phyloP scores from a whole-genome alignment of 345 rosid genomes.

The Linum trigynum region DNA sequence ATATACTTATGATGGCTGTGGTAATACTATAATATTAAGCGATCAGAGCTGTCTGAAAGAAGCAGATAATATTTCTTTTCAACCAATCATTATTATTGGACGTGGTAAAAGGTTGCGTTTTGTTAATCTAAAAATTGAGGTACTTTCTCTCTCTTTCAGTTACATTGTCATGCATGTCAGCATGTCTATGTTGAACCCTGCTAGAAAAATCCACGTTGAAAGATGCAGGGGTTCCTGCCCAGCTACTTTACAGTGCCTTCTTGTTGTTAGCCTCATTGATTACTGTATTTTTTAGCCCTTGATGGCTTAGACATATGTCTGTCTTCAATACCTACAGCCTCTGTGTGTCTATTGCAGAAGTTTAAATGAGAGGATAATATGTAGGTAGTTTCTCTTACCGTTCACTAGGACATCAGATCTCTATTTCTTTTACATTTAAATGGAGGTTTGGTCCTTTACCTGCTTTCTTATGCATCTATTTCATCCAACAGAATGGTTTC shows the following conservation, averaged over 20 bases:
- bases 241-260: too few relatives aligned
- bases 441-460: not conserved
- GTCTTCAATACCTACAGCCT: too few relatives aligned
- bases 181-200: too few relatives aligned
- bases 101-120: constrained; percentile 87
- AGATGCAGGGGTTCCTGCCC: too few relatives aligned
- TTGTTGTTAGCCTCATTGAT: too few relatives aligned
- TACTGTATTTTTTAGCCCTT: too few relatives aligned
- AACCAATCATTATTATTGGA: constrained; percentile 78
- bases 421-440: not conserved
- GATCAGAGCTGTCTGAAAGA: constrained; percentile 46
- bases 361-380: too few relatives aligned
- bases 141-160: constrained; percentile 14
- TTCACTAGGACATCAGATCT: not conserved
- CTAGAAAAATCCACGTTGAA: too few relatives aligned
- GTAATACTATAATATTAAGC: constrained; percentile 56
- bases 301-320: too few relatives aligned
- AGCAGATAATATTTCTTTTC: constrained; percentile 34
- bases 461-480: constrained; percentile 13
- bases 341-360: too few relatives aligned
- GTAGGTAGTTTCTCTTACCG: not conserved
- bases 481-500: constrained; percentile 58
- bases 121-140: constrained; percentile 85
- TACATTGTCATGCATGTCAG: too few relatives aligned
- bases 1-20: constrained; percentile 85